A percentile compares a stretch with the other conserved stretches of the same genome.
Conservation (phyloP, 2,329 filamentous ascomycete genomes). For the Colletotrichum abscissum region DNA sequence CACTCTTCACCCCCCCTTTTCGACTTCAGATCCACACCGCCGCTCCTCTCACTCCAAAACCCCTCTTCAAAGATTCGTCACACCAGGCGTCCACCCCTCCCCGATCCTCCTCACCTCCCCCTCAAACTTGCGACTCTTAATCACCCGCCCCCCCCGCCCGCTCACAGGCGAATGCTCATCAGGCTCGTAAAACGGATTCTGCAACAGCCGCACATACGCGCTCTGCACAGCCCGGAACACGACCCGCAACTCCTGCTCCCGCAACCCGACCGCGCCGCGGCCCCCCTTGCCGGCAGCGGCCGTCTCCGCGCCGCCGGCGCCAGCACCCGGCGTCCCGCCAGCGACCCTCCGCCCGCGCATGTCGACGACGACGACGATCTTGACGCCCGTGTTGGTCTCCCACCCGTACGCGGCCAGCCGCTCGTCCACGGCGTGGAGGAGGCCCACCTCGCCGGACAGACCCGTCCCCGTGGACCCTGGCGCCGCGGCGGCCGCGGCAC, state of each 20-base stretch:
- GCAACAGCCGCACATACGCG: slow-evolving; percentile 88
- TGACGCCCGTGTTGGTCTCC: slow-evolving; percentile 94
- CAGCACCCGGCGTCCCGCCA: background rate
- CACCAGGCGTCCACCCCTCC: slow-evolving; percentile 83
- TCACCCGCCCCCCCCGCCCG: slow-evolving; percentile 71
- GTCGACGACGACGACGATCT: slow-evolving; percentile 91
- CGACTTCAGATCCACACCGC: background rate
- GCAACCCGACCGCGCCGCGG: slow-evolving; percentile 71
- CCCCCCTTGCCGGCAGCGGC: slow-evolving; percentile 42
- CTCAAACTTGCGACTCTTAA: slow-evolving; percentile 83
- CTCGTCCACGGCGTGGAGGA: slow-evolving; percentile 94
- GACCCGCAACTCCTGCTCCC: slow-evolving; percentile 88
- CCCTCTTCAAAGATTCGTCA: slow-evolving; percentile 65
- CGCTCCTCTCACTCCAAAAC: background rate
- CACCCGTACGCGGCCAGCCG: slow-evolving; percentile 93
- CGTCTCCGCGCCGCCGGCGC: background rate
- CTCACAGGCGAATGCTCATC: slow-evolving; percentile 78
- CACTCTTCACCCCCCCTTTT: background rate
- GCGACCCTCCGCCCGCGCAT: slow-evolving; percentile 77
- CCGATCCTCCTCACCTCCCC: slow-evolving; percentile 88
- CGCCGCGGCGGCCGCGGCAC: slow-evolving; percentile 30
- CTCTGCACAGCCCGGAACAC: slow-evolving; percentile 93
- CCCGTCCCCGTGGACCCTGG: slow-evolving; percentile 46
- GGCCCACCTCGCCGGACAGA: slow-evolving; percentile 85
- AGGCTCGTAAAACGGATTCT: slow-evolving; percentile 95